phyloP scores from a whole-genome alignment of 2,329 filamentous ascomycete genomes.

The Diaporthe sp. region DNA sequence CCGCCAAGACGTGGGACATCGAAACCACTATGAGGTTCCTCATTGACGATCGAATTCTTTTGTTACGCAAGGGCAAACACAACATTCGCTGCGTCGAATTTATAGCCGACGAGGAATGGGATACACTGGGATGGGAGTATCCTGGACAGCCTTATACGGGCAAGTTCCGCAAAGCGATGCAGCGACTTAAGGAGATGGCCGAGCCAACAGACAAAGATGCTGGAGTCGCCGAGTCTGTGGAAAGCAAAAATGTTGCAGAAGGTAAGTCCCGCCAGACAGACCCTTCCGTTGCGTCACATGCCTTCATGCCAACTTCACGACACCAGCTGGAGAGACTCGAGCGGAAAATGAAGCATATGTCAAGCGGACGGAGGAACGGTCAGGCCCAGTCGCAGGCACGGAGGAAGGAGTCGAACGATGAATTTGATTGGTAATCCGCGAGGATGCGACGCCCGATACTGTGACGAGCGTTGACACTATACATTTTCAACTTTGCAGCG shows the following conservation, averaged over 20 bases:
- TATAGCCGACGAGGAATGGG: constrained; percentile 68
- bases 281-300: neutral
- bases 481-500: neutral
- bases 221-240: constrained; percentile 45
- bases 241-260: constrained; percentile 46
- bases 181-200: constrained; percentile 51
- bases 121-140: constrained; percentile 62
- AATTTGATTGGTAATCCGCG: constrained; percentile 2
- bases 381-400: neutral
- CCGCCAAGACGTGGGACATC: constrained; percentile 71
- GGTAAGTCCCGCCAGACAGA: constrained; percentile 45
- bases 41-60: constrained; percentile 70
- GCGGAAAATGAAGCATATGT: neutral
- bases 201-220: constrained; percentile 32
- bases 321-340: constrained; percentile 32
- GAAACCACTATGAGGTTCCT: constrained; percentile 71
- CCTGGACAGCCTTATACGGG: constrained; percentile 67
- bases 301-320: constrained; percentile 25
- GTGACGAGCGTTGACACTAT: neutral
- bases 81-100: constrained; percentile 73
- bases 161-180: constrained; percentile 57
- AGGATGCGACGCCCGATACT: neutral
- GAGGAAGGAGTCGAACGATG: constrained; percentile 9
- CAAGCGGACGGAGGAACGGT: neutral
- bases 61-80: constrained; percentile 75